These are phyloP conservation scores for Cercophora samala DNA, from an alignment of 495 filamentous ascomycete genomes.

Conservation along the genomic window DNA sequence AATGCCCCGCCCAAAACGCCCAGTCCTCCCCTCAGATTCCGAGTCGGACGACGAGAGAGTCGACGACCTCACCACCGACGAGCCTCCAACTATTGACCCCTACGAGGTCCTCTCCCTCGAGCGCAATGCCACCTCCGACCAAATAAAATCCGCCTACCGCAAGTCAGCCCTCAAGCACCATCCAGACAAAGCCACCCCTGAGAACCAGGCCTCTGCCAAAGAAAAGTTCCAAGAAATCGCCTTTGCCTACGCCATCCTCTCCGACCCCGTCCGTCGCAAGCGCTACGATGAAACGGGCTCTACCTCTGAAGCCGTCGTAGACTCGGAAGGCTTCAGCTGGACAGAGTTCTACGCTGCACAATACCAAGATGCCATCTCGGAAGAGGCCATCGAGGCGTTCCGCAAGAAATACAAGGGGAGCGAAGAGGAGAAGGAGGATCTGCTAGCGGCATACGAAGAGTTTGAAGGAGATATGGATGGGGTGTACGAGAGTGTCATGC, in stretches of 20 bases:
- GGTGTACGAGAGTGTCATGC: conserved; percentile 80
- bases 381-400: conserved; percentile 67
- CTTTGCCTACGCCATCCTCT: conserved; percentile 90
- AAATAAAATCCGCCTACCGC: conserved; percentile 84
- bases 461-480: conserved; percentile 66
- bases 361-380: conserved; percentile 66
- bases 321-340: conserved; percentile 82
- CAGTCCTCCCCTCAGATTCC: conserved; percentile 2
- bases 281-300: conserved; percentile 87
- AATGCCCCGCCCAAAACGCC: conserved; percentile 6
- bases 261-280: conserved; percentile 67
- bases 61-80: conserved; percentile 35
- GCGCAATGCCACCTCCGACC: conserved; percentile 58
- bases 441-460: conserved; percentile 70
- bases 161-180: conserved; percentile 87
- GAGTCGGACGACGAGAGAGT: conserved; percentile 3
- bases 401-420: conserved; percentile 76
- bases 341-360: conserved; percentile 79
- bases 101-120: conserved; percentile 76
- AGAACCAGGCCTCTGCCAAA: conserved; percentile 65
- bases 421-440: conserved; percentile 73
- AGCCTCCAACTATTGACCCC: conserved; percentile 62
- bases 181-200: conserved; percentile 74
- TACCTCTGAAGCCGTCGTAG: conserved; percentile 71
- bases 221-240: conserved; percentile 82